These are phyloP conservation scores for Hamamelis virginiana DNA, from an alignment of 164 flowering plant species.

Conservation along the genomic window DNA sequence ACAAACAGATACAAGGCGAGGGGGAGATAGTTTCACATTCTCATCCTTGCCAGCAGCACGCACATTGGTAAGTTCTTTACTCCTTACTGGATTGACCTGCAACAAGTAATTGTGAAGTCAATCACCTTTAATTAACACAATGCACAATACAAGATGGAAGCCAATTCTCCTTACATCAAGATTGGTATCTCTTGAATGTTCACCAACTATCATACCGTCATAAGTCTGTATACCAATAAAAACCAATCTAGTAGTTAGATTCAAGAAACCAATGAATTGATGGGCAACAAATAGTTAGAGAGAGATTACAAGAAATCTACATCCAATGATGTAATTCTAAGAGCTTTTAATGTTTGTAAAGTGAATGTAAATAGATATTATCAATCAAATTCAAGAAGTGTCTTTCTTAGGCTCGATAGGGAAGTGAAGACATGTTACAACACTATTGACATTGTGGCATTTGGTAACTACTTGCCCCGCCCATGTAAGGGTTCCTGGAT, in stretches of 20 bases:
- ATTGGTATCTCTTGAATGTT: conserved; percentile 92
- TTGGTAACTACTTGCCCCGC: too few relatives aligned
- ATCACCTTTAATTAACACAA: conserved; percentile 9
- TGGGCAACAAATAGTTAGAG: too few relatives aligned
- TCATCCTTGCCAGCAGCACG: conserved; percentile 92
- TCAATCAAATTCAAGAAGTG: too few relatives aligned
- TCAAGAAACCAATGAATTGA: conserved; percentile 4
- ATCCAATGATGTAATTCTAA: too few relatives aligned
- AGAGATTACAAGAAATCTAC: too few relatives aligned
- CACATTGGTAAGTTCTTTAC: conserved; percentile 76
- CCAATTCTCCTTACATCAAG: conserved; percentile 74
- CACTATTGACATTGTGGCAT: too few relatives aligned
- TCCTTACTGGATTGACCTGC: conserved; percentile 85
- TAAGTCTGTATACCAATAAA: conserved; percentile 71
- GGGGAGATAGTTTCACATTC: conserved; percentile 91
- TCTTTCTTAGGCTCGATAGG: too few relatives aligned
- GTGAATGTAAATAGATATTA: too few relatives aligned
- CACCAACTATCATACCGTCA: conserved; percentile 99
- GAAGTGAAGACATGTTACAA: too few relatives aligned
- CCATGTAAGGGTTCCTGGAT: too few relatives aligned
- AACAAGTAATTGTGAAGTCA: conserved; percentile 19
- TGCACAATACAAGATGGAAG: neutral
- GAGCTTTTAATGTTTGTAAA: too few relatives aligned
- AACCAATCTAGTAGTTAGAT: too few relatives aligned
- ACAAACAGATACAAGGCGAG: conserved; percentile 70